Percentiles rank a stretch among this genome's conserved stretches.
phyloP scores from a whole-genome alignment of 805 yeast genomes.

The Kuraishia capsulata region DNA sequence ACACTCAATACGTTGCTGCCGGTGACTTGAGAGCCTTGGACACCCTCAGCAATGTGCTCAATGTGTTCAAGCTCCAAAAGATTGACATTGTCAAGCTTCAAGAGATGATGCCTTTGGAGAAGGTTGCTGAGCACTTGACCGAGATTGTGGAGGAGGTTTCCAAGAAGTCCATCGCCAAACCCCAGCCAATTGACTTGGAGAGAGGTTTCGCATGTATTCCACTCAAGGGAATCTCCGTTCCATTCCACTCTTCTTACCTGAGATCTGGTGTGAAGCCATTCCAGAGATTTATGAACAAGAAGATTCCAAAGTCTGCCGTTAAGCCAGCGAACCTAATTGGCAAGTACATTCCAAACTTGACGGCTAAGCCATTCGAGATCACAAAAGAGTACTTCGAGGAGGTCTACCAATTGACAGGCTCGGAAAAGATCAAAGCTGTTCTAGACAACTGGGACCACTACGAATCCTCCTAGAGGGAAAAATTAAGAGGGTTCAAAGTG shows the following conservation, averaged over 20 bases:
- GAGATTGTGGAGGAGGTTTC: conserved; percentile 86
- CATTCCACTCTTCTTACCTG: conserved; percentile 98
- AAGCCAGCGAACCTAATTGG: conserved; percentile 90
- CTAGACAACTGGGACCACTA: conserved; percentile 94
- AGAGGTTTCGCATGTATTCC: conserved; percentile 99
- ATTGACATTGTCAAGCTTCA: conserved; percentile 85
- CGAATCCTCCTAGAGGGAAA: conserved; percentile 37
- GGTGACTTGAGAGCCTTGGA: conserved; percentile 97
- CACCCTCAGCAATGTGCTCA: conserved; percentile 85
- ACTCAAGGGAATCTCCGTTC: conserved; percentile 97
- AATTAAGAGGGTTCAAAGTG: no score
- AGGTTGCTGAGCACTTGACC: conserved; percentile 79
- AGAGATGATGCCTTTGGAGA: conserved; percentile 72
- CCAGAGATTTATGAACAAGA: conserved; percentile 94
- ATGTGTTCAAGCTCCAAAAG: conserved; percentile 89
- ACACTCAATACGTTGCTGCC: conserved; percentile 97
- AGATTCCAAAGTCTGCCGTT: conserved; percentile 89
- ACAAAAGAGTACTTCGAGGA: conserved; percentile 96
- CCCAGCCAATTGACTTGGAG: conserved; percentile 94
- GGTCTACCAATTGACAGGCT: conserved; percentile 84
- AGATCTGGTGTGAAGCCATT: conserved; percentile 98
- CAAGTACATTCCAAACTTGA: conserved; percentile 96
- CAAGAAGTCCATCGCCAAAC: conserved; percentile 72
- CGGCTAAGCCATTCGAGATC: conserved; percentile 94
- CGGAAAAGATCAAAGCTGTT: conserved; percentile 83